Base-by-base conservation (phyloP, 805 yeast species). In the Torulaspora gathmanii region DNA sequence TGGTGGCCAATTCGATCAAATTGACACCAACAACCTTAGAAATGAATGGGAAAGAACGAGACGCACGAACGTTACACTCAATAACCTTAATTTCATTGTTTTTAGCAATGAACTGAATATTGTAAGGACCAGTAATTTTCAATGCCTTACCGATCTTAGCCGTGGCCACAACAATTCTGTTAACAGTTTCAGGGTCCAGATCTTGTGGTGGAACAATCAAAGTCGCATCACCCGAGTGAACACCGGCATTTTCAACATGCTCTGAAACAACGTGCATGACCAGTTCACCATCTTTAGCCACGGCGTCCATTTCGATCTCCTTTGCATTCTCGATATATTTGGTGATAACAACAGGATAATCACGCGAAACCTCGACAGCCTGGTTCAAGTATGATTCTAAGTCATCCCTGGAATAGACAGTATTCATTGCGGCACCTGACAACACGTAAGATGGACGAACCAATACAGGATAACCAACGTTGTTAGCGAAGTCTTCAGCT, bases 391-490 rank as follows among this genome's bases (percentile, higher is more conserved):
- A 89, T 12, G 84, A 79, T 37, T 85, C 95, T 64, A 91, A 75
- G 64, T 91, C 98, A 57, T 83, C 93, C 61, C 78, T 77, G 26
- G 95, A 81, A 73, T 89, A 88, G 45, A 90, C 96, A 35, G 96
- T 89, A 71, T 89, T 89, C 99, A 91, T 91, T 47, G 99, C 99
- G 56, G 99, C 99, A 73, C 99, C 99, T 34, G 96, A 88, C 52
- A 91, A 74, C 31, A 91, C 99, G 64, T 91, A 91, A 19, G 97
- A 90, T 25, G 99, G 99, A 74, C 99, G 87, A 41, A 91, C 98
- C 57, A 91, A 74, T 31, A 91, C 98, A 40, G 99, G 99, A 68
- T 88, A 91, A 28, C 88, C 77, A 44, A 88, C 98, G 63, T 79
- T 82, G 39, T 87, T 84, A 47, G 98, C 97, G 64, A 91, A 91